Evolutionary conservation across 345 rosid species (phyloP).

Genomic region (Pelargonium nanum): DNA sequence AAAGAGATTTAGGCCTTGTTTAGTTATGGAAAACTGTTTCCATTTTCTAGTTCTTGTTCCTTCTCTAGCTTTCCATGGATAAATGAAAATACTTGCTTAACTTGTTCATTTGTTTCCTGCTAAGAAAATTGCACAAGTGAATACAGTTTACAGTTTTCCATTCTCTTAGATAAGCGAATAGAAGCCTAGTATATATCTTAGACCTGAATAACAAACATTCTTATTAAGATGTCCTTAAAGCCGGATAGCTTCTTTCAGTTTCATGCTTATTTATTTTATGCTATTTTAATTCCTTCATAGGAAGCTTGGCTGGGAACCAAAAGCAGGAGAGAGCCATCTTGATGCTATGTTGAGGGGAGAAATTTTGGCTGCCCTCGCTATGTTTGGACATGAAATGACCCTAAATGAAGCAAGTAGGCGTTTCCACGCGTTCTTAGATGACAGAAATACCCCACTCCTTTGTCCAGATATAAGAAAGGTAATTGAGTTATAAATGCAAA

Average conservation of each 20-base stretch:
- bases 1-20: too few relatives aligned
- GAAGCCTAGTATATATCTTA: not conserved
- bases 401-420: constrained; percentile 56
- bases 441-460: constrained; percentile 70
- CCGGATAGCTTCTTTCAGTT: not conserved
- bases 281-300: constrained; percentile 24
- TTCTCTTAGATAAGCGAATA: not conserved
- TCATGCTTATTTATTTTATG: not conserved
- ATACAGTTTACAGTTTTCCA: too few relatives aligned
- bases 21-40: too few relatives aligned
- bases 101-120: too few relatives aligned
- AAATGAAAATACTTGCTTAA: too few relatives aligned
- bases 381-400: constrained; percentile 59
- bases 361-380: constrained; percentile 68
- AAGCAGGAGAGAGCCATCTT: constrained; percentile 78
- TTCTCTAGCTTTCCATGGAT: too few relatives aligned
- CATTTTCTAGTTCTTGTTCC: too few relatives aligned
- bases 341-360: constrained; percentile 95
- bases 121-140: too few relatives aligned
- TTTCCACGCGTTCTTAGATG: constrained; percentile 60
- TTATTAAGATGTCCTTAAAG: not conserved
- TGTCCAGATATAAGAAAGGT: constrained; percentile 90
- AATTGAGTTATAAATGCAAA: constrained; percentile 4
- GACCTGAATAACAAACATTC: not conserved
- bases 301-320: constrained; percentile 90